Evolutionary conservation across 2,329 filamentous ascomycete genomes (phyloP).

Genomic region (Aspergillus tubingensis): DNA sequence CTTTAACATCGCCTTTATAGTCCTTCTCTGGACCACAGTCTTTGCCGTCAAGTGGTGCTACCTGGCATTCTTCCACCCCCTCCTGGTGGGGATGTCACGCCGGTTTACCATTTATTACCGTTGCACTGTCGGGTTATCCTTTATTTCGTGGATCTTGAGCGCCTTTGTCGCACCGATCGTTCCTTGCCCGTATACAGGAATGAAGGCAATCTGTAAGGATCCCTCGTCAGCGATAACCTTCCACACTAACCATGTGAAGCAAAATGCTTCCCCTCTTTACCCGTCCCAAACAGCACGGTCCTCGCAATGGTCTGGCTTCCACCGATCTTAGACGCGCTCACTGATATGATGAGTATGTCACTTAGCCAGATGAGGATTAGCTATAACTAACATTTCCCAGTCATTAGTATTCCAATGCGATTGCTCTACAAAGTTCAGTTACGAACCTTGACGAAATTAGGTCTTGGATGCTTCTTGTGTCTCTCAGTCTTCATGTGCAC

Average conservation of each 20-base stretch:
- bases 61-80: not conserved
- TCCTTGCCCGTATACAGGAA: not conserved
- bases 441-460: not conserved
- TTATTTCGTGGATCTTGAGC: not conserved
- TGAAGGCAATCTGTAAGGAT: not conserved
- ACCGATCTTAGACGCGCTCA: not conserved
- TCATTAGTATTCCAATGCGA: slow-evolving; percentile 1
- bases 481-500: slow-evolving; percentile 2
- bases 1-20: not conserved
- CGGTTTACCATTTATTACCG: not conserved
- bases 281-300: not conserved
- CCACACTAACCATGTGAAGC: not conserved
- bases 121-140: not conserved
- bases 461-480: not conserved
- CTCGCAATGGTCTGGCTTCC: not conserved
- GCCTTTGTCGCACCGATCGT: not conserved
- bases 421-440: slow-evolving; percentile 1
- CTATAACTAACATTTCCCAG: not conserved
- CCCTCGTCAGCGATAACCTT: not conserved
- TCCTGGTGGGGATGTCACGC: not conserved
- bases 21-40: not conserved
- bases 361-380: not conserved
- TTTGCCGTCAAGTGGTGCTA: slow-evolving; percentile 7
- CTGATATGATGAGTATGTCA: not conserved
- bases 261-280: not conserved